Base-by-base conservation (phyloP, 306 rosid species). In the Betula pendula region DNA sequence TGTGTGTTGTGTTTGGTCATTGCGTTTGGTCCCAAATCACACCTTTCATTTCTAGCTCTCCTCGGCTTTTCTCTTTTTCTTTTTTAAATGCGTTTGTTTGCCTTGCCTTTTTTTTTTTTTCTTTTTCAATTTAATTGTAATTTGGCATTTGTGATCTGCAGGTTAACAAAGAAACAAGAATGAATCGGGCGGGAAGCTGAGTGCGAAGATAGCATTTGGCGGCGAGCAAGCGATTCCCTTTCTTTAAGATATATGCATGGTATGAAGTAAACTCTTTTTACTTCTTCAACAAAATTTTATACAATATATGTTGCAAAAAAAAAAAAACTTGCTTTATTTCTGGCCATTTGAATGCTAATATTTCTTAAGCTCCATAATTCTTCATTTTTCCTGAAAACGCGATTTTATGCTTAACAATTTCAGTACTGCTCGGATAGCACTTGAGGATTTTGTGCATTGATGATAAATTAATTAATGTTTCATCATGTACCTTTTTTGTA, bases 61-160 rank as follows among this genome's bases (percentile, higher is more conserved):
- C 12, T 11, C 0, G 7, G 0, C 3, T 38, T 20, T 2, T 3
- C 2, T 7, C 20, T 16, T 11, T 49, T 35, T 7, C 1, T 38
- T 5, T 22, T 50, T 25, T 12, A 45, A 45, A 22, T 53, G 5
- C 24, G 0, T 8, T 8, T 5, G 15, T 38, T 58, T 48, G 9
- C 2, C 31, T n/a, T 8, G 15, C 35, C 19, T 22, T 13, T 31
- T 1, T 17, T 25, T 3, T 0, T 0, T 17, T 62, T 25, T 17
- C 22, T 15, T 25, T 43, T 38, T 5, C 16, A 1, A 15, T 6
- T 33, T 67, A 29, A 68, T 79, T 55, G 50, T 33, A 11, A 15
- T 83, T 73, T 74, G 56, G 19, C 71, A 8, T 25, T 72, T 84
- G 3, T 80, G 13, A 22, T 67, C 70, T 84, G 81, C 90, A 89